Conservation (phyloP, 2,329 filamentous ascomycete species). For the Ophiostoma himal-ulmi region DNA sequence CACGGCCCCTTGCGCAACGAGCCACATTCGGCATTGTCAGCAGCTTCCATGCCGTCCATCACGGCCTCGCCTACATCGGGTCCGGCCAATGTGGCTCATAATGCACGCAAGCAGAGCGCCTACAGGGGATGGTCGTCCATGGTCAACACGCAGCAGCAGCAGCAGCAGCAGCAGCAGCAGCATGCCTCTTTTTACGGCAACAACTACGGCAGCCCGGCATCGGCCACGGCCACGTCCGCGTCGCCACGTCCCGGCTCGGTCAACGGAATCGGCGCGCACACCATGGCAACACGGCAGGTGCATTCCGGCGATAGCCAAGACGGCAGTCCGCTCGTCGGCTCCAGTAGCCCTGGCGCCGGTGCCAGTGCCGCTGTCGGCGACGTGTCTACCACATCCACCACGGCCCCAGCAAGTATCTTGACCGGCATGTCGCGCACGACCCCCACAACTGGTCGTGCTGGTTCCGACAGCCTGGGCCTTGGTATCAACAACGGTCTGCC, state of each 20-base stretch:
- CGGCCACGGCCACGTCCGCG: not conserved
- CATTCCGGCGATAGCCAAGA: not conserved
- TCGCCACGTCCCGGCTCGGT: not conserved
- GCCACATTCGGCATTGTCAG: constrained; percentile 24
- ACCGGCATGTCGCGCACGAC: not conserved
- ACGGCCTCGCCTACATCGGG: constrained; percentile 27
- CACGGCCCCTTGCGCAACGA: not conserved
- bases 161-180: constrained; percentile 8
- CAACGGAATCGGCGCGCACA: not conserved
- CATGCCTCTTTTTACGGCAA: not conserved
- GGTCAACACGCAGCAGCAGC: constrained; percentile 14
- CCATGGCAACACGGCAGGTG: not conserved
- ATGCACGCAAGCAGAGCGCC: constrained; percentile 9
- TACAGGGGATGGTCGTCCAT: constrained; percentile 21
- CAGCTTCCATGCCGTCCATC: constrained; percentile 11
- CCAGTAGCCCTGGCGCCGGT: not conserved
- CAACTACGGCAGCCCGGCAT: not conserved
- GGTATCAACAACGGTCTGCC: not conserved
- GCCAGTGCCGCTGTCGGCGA: not conserved
- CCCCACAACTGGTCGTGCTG: not conserved
- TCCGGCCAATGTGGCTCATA: constrained; percentile 18
- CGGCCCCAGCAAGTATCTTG: not conserved
- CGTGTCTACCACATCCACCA: not conserved
- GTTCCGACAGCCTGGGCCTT: not conserved
- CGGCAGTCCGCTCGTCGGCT: not conserved